Evolutionary conservation across 805 yeast species (phyloP).

Genomic region (Saccharomycopsis amapae): DNA sequence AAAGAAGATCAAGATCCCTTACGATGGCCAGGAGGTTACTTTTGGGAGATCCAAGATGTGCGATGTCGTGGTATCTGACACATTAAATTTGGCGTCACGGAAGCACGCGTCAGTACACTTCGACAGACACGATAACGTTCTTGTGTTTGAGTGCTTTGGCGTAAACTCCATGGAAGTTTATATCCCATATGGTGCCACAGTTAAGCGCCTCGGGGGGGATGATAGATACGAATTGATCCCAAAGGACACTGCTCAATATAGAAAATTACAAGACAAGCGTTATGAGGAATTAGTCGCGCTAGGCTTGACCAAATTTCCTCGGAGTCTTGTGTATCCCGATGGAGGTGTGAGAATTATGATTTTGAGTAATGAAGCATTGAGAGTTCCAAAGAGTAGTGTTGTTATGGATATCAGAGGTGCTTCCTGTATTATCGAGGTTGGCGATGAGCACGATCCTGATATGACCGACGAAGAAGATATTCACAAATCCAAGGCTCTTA

Average conservation of each 20-base stretch:
- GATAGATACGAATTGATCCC: slow-evolving; percentile 18
- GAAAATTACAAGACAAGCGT: slow-evolving; percentile 6
- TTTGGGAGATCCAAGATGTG: slow-evolving; percentile 51
- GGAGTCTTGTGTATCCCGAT: slow-evolving; percentile 8
- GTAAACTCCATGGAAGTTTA: slow-evolving; percentile 48
- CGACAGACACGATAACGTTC: slow-evolving; percentile 20
- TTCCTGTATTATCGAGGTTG: slow-evolving; percentile 38
- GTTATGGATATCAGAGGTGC: slow-evolving; percentile 43
- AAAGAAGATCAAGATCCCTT: slow-evolving; percentile 31
- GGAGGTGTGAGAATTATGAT: slow-evolving; percentile 16
- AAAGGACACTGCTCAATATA: slow-evolving; percentile 6
- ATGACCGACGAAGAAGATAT: slow-evolving; percentile 18
- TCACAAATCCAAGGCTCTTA: not conserved
- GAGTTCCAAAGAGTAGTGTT: slow-evolving; percentile 41
- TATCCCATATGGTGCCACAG: slow-evolving; percentile 35
- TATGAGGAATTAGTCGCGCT: slow-evolving; percentile 18
- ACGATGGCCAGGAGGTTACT: slow-evolving; percentile 29
- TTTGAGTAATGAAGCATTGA: slow-evolving; percentile 35
- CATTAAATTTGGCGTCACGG: slow-evolving; percentile 18
- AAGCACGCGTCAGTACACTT: slow-evolving; percentile 20
- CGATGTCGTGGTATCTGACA: slow-evolving; percentile 27
- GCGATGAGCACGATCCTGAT: slow-evolving; percentile 21
- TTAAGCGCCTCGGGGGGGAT: slow-evolving; percentile 23
- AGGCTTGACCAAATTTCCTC: slow-evolving; percentile 20
- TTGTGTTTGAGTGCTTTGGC: slow-evolving; percentile 43